These are phyloP conservation scores for Schizosaccharomyces lindneri DNA, from an alignment of 805 yeast species.

Conservation along the genomic window DNA sequence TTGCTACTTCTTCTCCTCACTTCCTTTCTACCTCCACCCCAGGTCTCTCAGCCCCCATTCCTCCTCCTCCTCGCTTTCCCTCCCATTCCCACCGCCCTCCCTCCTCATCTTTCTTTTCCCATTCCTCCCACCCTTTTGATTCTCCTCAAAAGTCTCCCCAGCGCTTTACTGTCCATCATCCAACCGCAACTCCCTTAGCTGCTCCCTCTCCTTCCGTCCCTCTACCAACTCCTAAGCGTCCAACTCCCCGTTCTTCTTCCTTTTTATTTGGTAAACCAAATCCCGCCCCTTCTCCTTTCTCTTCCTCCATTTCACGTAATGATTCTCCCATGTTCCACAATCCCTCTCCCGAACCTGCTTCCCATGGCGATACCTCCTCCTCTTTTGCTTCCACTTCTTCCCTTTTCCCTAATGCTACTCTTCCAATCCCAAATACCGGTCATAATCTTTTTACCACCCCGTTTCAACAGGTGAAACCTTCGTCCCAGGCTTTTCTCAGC, in stretches of 20 bases:
- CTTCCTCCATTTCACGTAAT: background rate
- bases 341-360: background rate
- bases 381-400: background rate
- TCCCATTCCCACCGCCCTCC: background rate
- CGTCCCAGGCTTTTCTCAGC: slow-evolving; percentile 61
- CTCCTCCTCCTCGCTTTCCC: background rate
- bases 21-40: background rate
- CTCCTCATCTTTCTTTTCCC: background rate
- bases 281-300: no score
- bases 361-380: background rate
- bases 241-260: background rate
- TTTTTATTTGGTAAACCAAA: background rate
- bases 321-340: background rate
- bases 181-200: background rate
- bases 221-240: background rate
- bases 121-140: background rate
- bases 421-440: background rate
- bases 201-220: background rate
- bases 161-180: background rate
- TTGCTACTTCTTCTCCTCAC: background rate
- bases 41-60: background rate
- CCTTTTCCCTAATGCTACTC: background rate
- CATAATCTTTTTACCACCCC: background rate
- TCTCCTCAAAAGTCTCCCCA: background rate
- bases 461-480: slow-evolving; percentile 40